These are phyloP conservation scores for Populus alba DNA, from an alignment of 345 rosid genomes.

Conservation along the genomic window DNA sequence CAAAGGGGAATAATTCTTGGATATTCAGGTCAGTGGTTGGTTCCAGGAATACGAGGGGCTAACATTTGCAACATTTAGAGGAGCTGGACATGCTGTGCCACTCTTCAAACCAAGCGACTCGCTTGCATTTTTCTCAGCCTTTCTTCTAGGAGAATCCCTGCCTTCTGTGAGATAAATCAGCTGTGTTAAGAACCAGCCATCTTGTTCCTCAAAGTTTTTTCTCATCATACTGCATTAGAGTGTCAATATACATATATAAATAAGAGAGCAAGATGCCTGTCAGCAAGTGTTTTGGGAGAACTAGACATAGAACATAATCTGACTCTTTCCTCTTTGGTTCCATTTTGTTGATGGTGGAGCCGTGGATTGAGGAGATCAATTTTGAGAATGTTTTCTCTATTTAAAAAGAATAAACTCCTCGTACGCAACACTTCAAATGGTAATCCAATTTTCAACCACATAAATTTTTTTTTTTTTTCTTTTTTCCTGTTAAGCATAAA, in stretches of 20 bases:
- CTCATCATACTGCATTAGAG: neutral
- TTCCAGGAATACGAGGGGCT: conserved; percentile 83
- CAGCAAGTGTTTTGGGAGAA: neutral
- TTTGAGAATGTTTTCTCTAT: neutral
- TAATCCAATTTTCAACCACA: neutral
- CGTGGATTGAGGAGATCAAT: too few species aligned
- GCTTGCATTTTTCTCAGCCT: conserved; percentile 65
- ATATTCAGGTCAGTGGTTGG: conserved; percentile 81
- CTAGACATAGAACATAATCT: neutral
- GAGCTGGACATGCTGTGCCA: conserved; percentile 99
- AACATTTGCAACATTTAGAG: conserved; percentile 85
- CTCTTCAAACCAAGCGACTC: conserved; percentile 72
- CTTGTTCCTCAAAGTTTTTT: conserved; percentile 3
- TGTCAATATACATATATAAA: neutral
- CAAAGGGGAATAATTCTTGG: neutral
- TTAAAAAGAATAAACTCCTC: neutral
- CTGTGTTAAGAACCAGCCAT: neutral
- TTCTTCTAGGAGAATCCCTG: conserved; percentile 49
- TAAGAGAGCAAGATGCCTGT: neutral
- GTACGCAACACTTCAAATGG: neutral
- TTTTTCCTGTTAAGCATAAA: too few species aligned
- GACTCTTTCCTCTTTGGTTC: too few species aligned
- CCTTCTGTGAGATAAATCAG: conserved; percentile 16
- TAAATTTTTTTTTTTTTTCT: too few species aligned
- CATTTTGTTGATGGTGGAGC: too few species aligned